phyloP scores from a whole-genome alignment of 768 basidiomycete species.

The Clavaria fumosa region DNA sequence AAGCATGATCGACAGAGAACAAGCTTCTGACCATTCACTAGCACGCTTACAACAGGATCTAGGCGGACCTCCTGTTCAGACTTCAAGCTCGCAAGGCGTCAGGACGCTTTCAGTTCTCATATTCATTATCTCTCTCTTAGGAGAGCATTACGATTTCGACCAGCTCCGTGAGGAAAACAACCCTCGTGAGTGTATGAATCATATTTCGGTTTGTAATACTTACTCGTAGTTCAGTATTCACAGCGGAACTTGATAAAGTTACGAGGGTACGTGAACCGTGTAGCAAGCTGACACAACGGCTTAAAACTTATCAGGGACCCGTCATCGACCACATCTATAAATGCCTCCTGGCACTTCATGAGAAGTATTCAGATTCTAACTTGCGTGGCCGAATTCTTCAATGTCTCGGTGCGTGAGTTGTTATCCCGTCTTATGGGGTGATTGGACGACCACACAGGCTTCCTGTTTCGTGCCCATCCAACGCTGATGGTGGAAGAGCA shows the following conservation, averaged over 20 bases:
- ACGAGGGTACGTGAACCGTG: slow-evolving; percentile 27
- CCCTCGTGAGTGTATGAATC: slow-evolving; percentile 27
- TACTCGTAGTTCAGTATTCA: slow-evolving; percentile 28
- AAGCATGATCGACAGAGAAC: slow-evolving; percentile 12
- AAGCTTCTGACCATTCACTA: slow-evolving; percentile 13
- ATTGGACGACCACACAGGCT: slow-evolving; percentile 34
- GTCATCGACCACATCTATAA: slow-evolving; percentile 77
- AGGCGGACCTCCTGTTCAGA: slow-evolving; percentile 24
- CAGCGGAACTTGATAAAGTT: slow-evolving; percentile 40
- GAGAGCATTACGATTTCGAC: slow-evolving; percentile 85
- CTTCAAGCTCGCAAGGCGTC: slow-evolving; percentile 32
- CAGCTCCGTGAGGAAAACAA: slow-evolving; percentile 42
- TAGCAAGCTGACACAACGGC: too few species aligned
- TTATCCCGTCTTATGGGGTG: neutral
- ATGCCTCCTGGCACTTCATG: slow-evolving; percentile 54
- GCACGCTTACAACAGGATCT: slow-evolving; percentile 50
- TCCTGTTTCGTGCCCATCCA: slow-evolving; percentile 84
- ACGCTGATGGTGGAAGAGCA: slow-evolving; percentile 72
- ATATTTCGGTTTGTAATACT: neutral
- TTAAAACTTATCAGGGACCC: slow-evolving; percentile 31
- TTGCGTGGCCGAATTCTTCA: slow-evolving; percentile 65
- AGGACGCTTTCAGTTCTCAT: slow-evolving; percentile 54
- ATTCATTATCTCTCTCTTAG: slow-evolving; percentile 72
- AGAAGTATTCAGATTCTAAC: slow-evolving; percentile 40
- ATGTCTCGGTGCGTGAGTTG: slow-evolving; percentile 52